Percentiles rank a stretch among this genome's conserved stretches.
These are phyloP conservation scores for Colletotrichum filicis DNA, from an alignment of 2,329 filamentous ascomycete species.

Conservation along the genomic window DNA sequence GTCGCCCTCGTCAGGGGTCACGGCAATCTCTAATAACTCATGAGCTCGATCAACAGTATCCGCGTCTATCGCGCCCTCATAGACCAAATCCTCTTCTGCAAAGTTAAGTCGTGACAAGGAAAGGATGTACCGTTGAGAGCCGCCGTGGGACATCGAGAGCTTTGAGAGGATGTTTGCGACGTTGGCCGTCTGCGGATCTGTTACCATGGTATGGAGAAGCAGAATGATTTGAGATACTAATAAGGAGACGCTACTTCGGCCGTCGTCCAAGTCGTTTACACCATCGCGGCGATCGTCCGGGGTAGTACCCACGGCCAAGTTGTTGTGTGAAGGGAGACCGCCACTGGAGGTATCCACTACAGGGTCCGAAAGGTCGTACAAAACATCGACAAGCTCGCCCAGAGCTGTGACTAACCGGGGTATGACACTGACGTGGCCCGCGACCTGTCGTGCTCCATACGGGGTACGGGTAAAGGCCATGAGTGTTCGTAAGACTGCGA, in stretches of 20 bases:
- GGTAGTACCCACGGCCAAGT: constrained; percentile 28
- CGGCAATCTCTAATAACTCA: constrained; percentile 80
- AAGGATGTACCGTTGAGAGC: constrained; percentile 84
- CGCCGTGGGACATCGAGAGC: constrained; percentile 75
- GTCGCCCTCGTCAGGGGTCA: constrained; percentile 78
- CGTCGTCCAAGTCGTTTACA: constrained; percentile 25
- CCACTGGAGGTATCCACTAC: constrained; percentile 6
- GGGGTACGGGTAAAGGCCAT: constrained; percentile 70
- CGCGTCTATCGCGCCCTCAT: constrained; percentile 81
- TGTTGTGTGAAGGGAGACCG: constrained; percentile 8
- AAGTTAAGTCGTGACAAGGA: constrained; percentile 87
- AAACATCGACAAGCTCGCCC: constrained; percentile 74
- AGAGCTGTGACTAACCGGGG: constrained; percentile 78
- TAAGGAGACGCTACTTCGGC: constrained; percentile 47
- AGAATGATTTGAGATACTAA: constrained; percentile 60
- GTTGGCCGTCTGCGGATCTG: constrained; percentile 56
- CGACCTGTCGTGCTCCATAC: constrained; percentile 74
- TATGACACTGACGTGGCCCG: constrained; percentile 74
- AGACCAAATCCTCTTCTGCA: constrained; percentile 78
- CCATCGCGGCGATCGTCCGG: constrained; percentile 13
- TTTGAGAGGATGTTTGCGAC: constrained; percentile 75
- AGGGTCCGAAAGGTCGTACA: constrained; percentile 64
- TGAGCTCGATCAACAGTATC: constrained; percentile 86
- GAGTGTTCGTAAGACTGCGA: constrained; percentile 63
- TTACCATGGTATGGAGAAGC: constrained; percentile 64